Conservation (phyloP, 2,329 filamentous ascomycete species). For the Arthrobotrys iridis region DNA sequence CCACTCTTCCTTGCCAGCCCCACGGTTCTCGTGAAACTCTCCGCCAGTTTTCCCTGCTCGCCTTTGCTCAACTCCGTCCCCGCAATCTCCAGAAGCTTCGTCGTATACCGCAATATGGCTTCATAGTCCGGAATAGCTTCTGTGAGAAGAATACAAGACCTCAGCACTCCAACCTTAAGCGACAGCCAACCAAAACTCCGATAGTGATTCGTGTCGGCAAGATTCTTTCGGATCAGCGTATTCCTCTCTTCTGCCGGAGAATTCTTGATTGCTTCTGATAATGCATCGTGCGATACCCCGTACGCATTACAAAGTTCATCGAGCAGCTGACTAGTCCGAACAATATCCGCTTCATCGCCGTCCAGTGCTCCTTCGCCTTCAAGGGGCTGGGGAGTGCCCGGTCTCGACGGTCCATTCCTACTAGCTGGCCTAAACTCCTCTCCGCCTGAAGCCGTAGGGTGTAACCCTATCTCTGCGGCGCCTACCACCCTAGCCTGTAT, state of each 20-base stretch:
- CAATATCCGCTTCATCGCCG: slow-evolving; percentile 73
- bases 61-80: slow-evolving; percentile 80
- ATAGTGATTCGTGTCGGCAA: slow-evolving; percentile 57
- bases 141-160: slow-evolving; percentile 90
- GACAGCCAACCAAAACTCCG: slow-evolving; percentile 75
- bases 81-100: slow-evolving; percentile 81
- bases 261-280: slow-evolving; percentile 13
- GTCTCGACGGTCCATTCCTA: slow-evolving; percentile 58
- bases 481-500: slow-evolving; percentile 91
- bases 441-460: slow-evolving; percentile 75
- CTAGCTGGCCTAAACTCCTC: slow-evolving; percentile 77
- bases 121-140: slow-evolving; percentile 92
- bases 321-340: slow-evolving; percentile 71
- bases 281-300: slow-evolving; percentile 66
- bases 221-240: slow-evolving; percentile 63
- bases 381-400: slow-evolving; percentile 63
- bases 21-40: slow-evolving; percentile 86
- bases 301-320: slow-evolving; percentile 72
- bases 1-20: slow-evolving; percentile 80
- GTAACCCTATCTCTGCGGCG: slow-evolving; percentile 94
- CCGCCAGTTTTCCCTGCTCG: slow-evolving; percentile 84
- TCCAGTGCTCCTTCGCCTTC: slow-evolving; percentile 68
- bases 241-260: slow-evolving; percentile 61
- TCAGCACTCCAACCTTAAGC: slow-evolving; percentile 85
- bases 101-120: slow-evolving; percentile 87